phyloP scores from a whole-genome alignment of 148 eudicot genomes.

The Dysphania ambrosioides region DNA sequence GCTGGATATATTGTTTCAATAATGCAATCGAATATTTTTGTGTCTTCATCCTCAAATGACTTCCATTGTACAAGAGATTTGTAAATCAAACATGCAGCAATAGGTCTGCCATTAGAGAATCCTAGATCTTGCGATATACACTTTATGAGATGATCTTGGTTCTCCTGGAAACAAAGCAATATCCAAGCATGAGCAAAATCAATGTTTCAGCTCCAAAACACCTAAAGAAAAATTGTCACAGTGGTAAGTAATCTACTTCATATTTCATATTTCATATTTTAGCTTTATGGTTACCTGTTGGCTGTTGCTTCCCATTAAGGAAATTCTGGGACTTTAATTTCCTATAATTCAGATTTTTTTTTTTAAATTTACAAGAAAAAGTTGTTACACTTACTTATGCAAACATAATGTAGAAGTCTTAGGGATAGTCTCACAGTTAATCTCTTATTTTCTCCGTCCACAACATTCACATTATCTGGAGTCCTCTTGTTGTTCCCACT shows the following conservation, averaged over 20 bases:
- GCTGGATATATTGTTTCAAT: constrained; percentile 77
- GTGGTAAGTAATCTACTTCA: background rate
- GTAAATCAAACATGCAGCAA: constrained; percentile 87
- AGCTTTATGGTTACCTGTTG: constrained; percentile 49
- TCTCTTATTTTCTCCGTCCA: constrained; percentile 35
- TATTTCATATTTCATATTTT: background rate
- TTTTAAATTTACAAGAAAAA: too few species aligned
- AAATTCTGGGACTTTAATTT: constrained; percentile 61
- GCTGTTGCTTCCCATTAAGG: constrained; percentile 92
- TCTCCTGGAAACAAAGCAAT: constrained; percentile 51
- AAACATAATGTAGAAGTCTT: background rate
- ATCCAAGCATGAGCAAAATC: background rate
- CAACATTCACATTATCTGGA: constrained; percentile 41
- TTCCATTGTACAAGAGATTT: constrained; percentile 96
- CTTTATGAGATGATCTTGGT: constrained; percentile 81
- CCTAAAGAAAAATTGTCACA: background rate
- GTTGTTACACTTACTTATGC: constrained; percentile 16
- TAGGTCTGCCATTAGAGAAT: constrained; percentile 75
- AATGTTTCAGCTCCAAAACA: background rate
- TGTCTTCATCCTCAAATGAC: constrained; percentile 95
- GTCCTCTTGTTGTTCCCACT: too few species aligned
- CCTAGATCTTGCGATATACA: constrained; percentile 80
- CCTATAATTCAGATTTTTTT: too few species aligned
- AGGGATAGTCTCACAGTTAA: constrained; percentile 26
- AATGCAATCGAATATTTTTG: constrained; percentile 86